phyloP scores from a whole-genome alignment of 495 filamentous ascomycete species.

The Penicillium roqueforti region DNA sequence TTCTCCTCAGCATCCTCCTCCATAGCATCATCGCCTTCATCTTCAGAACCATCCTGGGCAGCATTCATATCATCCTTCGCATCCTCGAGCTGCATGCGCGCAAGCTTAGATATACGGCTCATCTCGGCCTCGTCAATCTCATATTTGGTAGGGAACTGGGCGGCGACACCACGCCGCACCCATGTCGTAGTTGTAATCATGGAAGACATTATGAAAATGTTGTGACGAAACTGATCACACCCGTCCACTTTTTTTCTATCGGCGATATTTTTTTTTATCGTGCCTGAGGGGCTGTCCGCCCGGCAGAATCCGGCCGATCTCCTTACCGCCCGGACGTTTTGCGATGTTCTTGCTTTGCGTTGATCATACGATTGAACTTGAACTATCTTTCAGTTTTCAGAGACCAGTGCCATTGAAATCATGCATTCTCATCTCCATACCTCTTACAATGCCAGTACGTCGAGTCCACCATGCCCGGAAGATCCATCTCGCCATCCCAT shows the following conservation, averaged over 20 bases:
- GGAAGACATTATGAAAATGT: slow-evolving; percentile 48
- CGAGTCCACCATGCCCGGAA: neutral
- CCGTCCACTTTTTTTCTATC: slow-evolving; percentile 23
- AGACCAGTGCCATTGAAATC: neutral
- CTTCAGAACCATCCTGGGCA: slow-evolving; percentile 44
- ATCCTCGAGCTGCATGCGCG: slow-evolving; percentile 87
- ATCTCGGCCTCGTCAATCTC: slow-evolving; percentile 92
- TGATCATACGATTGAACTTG: slow-evolving; percentile 7
- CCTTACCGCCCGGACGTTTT: slow-evolving; percentile 31
- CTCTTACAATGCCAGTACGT: slow-evolving; percentile 77
- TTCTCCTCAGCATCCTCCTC: slow-evolving; percentile 27
- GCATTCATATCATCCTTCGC: slow-evolving; percentile 80
- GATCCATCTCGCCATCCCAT: neutral
- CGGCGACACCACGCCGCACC: slow-evolving; percentile 92
- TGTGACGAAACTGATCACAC: slow-evolving; percentile 13
- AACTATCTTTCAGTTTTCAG: neutral
- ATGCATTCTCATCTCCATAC: slow-evolving; percentile 99
- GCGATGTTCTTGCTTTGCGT: slow-evolving; percentile 1
- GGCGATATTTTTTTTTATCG: slow-evolving; percentile 36
- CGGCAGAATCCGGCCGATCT: slow-evolving; percentile 31
- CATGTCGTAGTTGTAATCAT: slow-evolving; percentile 95
- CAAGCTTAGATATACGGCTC: slow-evolving; percentile 81
- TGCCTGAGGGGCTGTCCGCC: slow-evolving; percentile 24
- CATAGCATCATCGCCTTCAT: slow-evolving; percentile 22
- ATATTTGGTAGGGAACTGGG: slow-evolving; percentile 85